Percentiles rank a stretch among this genome's conserved stretches.
phyloP scores from a whole-genome alignment of 2,329 filamentous ascomycete species.

The Hypoxylon sp. region DNA sequence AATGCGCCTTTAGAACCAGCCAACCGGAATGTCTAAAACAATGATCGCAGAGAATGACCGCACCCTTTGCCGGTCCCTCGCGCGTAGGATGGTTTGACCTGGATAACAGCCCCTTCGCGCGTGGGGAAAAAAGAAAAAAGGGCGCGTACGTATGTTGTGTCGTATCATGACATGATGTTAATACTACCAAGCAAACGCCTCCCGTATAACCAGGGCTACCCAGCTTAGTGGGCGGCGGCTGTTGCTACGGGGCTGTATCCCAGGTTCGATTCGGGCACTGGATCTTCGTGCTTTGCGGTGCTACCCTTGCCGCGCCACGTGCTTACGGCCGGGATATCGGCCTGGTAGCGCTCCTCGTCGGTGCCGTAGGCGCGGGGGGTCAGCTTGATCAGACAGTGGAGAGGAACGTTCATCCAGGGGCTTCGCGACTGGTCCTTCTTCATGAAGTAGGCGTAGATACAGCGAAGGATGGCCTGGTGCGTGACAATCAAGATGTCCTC shows the following conservation, averaged over 20 bases:
- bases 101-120: background rate
- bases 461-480: constrained; percentile 94
- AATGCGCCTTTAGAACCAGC: constrained; percentile 25
- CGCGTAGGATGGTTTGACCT: background rate
- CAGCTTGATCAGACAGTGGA: constrained; percentile 95
- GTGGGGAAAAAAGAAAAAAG: background rate
- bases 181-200: background rate
- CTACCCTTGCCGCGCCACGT: constrained; percentile 96
- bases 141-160: background rate
- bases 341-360: constrained; percentile 84
- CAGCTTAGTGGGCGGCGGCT: constrained; percentile 20
- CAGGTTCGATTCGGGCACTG: constrained; percentile 46
- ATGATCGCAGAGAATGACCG: constrained; percentile 8
- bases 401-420: constrained; percentile 97
- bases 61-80: background rate
- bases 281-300: constrained; percentile 82
- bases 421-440: constrained; percentile 91
- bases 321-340: constrained; percentile 93
- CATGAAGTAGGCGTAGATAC: constrained; percentile 99
- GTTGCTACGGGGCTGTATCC: constrained; percentile 21
- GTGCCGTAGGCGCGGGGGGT: constrained; percentile 95
- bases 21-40: constrained; percentile 14
- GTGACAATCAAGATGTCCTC: constrained; percentile 99
- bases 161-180: constrained; percentile 9
- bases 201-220: background rate